A percentile compares a stretch with the other conserved stretches of the same genome.
phyloP scores from a whole-genome alignment of 2,329 filamentous ascomycete species.

The Cladobotryum protrusum region DNA sequence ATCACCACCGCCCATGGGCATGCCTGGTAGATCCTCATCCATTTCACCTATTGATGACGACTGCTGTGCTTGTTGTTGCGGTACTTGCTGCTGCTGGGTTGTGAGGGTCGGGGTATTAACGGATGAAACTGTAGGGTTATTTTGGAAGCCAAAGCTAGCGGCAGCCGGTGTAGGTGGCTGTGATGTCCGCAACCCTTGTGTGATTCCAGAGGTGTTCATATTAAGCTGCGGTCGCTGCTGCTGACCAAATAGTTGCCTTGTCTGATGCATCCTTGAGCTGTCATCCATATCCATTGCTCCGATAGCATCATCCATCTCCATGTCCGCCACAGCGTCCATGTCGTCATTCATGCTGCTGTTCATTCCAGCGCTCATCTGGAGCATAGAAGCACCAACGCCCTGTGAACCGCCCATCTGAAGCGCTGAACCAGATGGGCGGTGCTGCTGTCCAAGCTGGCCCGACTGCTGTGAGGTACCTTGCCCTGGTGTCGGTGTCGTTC shows the following conservation, averaged over 20 bases:
- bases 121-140: conserved; percentile 94
- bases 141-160: conserved; percentile 71
- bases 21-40: conserved; percentile 65
- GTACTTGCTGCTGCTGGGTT: conserved; percentile 64
- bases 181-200: conserved; percentile 75
- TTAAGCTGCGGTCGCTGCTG: conserved; percentile 66
- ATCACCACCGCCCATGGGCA: conserved; percentile 56
- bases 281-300: conserved; percentile 59
- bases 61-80: conserved; percentile 50
- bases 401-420: conserved; percentile 36
- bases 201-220: conserved; percentile 68
- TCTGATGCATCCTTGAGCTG: conserved; percentile 60
- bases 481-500: conserved; percentile 25
- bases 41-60: conserved; percentile 47
- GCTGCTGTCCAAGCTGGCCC: conserved; percentile 29
- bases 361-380: conserved; percentile 39
- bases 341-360: conserved; percentile 46
- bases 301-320: conserved; percentile 90
- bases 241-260: conserved; percentile 62
- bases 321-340: conserved; percentile 82
- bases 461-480: conserved; percentile 24
- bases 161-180: conserved; percentile 80
- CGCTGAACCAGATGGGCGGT: conserved; percentile 21
- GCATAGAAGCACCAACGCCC: conserved; percentile 19
- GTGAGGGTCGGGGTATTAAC: conserved; percentile 92